Evolutionary conservation across 2,329 filamentous ascomycete species (phyloP).

Genomic region (Aureobasidium sp.): DNA sequence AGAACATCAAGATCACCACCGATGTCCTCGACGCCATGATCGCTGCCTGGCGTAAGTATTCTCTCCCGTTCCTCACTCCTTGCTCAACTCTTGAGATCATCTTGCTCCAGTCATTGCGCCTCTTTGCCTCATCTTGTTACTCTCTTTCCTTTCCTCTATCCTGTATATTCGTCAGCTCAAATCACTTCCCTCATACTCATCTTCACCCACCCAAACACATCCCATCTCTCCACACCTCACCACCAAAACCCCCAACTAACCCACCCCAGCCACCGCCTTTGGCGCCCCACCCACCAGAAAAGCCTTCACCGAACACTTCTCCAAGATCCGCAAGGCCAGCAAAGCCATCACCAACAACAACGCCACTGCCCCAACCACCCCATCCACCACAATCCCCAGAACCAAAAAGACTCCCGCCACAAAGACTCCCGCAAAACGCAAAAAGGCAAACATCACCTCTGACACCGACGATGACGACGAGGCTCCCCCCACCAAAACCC

Average conservation of each 20-base stretch:
- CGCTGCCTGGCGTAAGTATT: slow-evolving; percentile 17
- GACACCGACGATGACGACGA: slow-evolving; percentile 54
- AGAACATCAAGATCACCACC: slow-evolving; percentile 6
- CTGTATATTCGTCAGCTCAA: background rate
- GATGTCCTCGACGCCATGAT: slow-evolving; percentile 8
- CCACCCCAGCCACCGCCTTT: slow-evolving; percentile 4
- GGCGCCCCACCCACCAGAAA: slow-evolving; percentile 15
- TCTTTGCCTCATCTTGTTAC: background rate
- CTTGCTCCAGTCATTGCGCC: background rate
- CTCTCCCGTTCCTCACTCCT: background rate
- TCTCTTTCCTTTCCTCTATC: background rate
- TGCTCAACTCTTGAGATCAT: background rate
- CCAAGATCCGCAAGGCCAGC: slow-evolving; percentile 16
- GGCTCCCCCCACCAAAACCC: background rate
- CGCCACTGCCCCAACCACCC: background rate
- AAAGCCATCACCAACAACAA: background rate
- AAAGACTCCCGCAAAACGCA: slow-evolving; percentile 1
- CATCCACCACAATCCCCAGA: background rate
- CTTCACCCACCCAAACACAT: background rate
- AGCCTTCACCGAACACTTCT: slow-evolving; percentile 18
- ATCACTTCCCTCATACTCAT: background rate
- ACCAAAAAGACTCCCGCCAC: background rate
- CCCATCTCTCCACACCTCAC: background rate
- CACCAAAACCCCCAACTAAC: background rate
- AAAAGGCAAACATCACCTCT: slow-evolving; percentile 41